Evolutionary conservation across 2,329 filamentous ascomycete species (phyloP).

Genomic region (Claviceps pusilla): DNA sequence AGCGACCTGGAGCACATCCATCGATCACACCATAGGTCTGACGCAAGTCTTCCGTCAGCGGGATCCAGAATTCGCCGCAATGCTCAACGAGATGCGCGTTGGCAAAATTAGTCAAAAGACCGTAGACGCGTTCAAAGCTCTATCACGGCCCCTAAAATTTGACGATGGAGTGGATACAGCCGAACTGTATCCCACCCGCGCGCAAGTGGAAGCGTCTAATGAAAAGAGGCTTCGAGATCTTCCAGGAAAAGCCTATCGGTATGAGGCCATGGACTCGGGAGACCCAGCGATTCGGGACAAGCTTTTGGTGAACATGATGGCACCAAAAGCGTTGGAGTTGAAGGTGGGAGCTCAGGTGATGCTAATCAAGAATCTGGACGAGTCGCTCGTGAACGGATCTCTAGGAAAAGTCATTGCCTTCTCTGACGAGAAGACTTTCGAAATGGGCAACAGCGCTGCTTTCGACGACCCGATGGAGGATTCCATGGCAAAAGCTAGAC

Average conservation of each 20-base stretch:
- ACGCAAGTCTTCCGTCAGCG: constrained; percentile 95
- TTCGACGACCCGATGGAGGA: constrained; percentile 28
- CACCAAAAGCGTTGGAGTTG: constrained; percentile 61
- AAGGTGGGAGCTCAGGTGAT: constrained; percentile 95
- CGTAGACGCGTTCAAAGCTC: constrained; percentile 56
- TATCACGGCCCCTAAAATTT: constrained; percentile 57
- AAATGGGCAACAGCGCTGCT: constrained; percentile 25
- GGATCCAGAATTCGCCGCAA: constrained; percentile 72
- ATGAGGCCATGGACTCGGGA: constrained; percentile 61
- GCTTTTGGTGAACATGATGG: constrained; percentile 82
- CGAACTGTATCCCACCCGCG: constrained; percentile 81
- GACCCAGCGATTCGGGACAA: constrained; percentile 59
- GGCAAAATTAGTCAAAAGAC: constrained; percentile 67
- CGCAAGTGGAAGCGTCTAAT: constrained; percentile 83
- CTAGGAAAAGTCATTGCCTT: constrained; percentile 58
- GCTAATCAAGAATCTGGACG: constrained; percentile 99
- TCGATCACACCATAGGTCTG: constrained; percentile 88
- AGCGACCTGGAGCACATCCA: constrained; percentile 77
- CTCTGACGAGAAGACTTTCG: constrained; percentile 24
- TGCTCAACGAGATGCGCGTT: constrained; percentile 96
- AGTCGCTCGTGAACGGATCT: constrained; percentile 84
- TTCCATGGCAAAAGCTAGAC: constrained; percentile 32
- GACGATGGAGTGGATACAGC: constrained; percentile 58
- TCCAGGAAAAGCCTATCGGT: constrained; percentile 51
- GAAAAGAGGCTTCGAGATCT: constrained; percentile 55